A percentile compares a stretch with the other conserved stretches of the same genome.
phyloP scores from a whole-genome alignment of 2,329 filamentous ascomycete genomes.

The Monilinia laxa region DNA sequence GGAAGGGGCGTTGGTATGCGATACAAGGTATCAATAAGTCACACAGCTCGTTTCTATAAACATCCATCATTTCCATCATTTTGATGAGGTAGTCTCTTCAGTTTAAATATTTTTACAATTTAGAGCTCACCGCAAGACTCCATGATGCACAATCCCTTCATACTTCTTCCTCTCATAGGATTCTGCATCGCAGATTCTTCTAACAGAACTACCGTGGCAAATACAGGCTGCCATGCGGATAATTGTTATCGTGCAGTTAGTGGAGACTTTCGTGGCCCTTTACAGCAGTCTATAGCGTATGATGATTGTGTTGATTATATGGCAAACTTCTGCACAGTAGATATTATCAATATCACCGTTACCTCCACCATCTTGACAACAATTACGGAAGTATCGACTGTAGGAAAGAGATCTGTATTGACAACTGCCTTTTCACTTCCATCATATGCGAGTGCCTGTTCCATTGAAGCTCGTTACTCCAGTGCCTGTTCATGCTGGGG shows the following conservation, averaged over 20 bases:
- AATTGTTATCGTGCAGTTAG: slow-evolving; percentile 23
- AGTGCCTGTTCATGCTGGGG: slow-evolving; percentile 26
- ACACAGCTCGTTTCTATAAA: neutral
- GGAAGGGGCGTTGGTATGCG: neutral
- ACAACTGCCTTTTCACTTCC: slow-evolving; percentile 19
- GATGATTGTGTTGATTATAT: slow-evolving; percentile 18
- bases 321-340: slow-evolving; percentile 3
- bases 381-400: slow-evolving; percentile 16
- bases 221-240: slow-evolving; percentile 17
- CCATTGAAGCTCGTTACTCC: slow-evolving; percentile 16
- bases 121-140: neutral
- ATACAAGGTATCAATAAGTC: neutral
- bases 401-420: slow-evolving; percentile 10
- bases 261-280: slow-evolving; percentile 20
- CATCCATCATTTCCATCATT: neutral
- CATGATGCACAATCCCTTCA: neutral
- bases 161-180: neutral
- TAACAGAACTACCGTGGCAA: neutral
- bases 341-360: slow-evolving; percentile 15
- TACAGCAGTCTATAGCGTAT: slow-evolving; percentile 18
- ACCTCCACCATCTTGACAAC: slow-evolving; percentile 18
- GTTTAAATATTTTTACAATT: slow-evolving; percentile 1
- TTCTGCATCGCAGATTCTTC: neutral
- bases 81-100: neutral
- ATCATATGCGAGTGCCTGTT: slow-evolving; percentile 22